phyloP scores from a whole-genome alignment of 768 basidiomycete species.

The Lactifluus volemus region DNA sequence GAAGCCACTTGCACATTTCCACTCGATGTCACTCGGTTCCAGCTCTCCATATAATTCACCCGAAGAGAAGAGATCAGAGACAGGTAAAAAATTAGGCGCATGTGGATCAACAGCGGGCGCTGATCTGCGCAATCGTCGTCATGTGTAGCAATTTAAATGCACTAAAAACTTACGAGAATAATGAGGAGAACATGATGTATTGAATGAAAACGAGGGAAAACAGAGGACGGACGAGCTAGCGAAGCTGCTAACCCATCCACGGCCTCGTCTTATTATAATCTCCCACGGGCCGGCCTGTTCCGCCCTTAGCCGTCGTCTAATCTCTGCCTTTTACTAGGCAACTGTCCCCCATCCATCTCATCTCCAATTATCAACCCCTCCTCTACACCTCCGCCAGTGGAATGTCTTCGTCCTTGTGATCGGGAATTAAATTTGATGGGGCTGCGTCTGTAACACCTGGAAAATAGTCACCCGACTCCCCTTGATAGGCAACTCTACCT shows the following conservation, averaged over 20 bases:
- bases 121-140: conserved; percentile 33
- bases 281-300: conserved; percentile 5
- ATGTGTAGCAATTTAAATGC: conserved; percentile 2
- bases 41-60: conserved; percentile 69
- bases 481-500: neutral
- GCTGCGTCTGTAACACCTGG: neutral
- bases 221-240: no score
- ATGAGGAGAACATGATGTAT: conserved; percentile 62
- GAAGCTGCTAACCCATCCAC: no score
- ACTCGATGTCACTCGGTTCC: conserved; percentile 65
- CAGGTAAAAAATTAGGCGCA: conserved; percentile 78
- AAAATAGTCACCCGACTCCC: conserved; percentile 2
- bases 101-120: conserved; percentile 49
- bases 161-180: conserved; percentile 59
- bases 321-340: conserved; percentile 1
- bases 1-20: conserved; percentile 78
- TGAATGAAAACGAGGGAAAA: conserved; percentile 9
- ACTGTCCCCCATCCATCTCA: neutral
- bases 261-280: neutral
- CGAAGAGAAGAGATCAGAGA: conserved; percentile 49
- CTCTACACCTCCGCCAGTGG: neutral
- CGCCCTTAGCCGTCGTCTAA: neutral
- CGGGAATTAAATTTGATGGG: neutral
- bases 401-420: neutral
- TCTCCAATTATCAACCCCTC: neutral